Conservation (phyloP, 2,329 filamentous ascomycete species). For the Claviceps sorghi region DNA sequence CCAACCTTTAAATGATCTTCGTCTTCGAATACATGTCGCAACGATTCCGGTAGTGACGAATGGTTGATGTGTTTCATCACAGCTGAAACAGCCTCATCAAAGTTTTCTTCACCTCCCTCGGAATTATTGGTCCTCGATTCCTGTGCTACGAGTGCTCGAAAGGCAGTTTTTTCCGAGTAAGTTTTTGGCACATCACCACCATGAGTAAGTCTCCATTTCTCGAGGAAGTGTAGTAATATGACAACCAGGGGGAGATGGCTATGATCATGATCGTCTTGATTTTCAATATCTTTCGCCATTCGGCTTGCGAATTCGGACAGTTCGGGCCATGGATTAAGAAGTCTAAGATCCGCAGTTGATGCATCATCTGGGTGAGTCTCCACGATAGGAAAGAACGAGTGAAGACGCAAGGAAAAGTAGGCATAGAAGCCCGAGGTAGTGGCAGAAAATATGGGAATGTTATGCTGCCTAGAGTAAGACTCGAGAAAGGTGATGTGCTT, state of each 20-base stretch:
- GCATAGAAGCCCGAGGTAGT: conserved; percentile 90
- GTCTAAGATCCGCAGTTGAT: conserved; percentile 68
- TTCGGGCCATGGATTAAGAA: conserved; percentile 77
- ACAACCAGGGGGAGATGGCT: conserved; percentile 83
- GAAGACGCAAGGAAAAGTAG: conserved; percentile 67
- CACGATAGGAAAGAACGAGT: conserved; percentile 75
- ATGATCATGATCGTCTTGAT: conserved; percentile 63
- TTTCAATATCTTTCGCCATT: conserved; percentile 55
- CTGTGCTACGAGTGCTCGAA: conserved; percentile 54
- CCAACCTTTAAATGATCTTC: conserved; percentile 35
- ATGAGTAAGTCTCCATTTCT: conserved; percentile 62
- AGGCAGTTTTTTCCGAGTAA: conserved; percentile 77
- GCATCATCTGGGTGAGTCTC: conserved; percentile 90
- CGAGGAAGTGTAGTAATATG: conserved; percentile 68
- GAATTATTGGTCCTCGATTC: conserved; percentile 56
- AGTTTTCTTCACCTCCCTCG: conserved; percentile 92
- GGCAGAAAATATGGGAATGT: conserved; percentile 64
- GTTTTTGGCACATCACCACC: conserved; percentile 52
- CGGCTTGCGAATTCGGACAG: conserved; percentile 50
- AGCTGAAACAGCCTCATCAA: conserved; percentile 76
- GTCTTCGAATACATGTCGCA: conserved; percentile 68
- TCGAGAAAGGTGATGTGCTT: conserved; percentile 31
- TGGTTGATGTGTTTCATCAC: conserved; percentile 74
- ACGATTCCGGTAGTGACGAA: conserved; percentile 50
- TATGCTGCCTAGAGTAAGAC: conserved; percentile 34